Evolutionary conservation across 2,329 filamentous ascomycete genomes (phyloP).

Genomic region (Penicillium fuscoglaucum): DNA sequence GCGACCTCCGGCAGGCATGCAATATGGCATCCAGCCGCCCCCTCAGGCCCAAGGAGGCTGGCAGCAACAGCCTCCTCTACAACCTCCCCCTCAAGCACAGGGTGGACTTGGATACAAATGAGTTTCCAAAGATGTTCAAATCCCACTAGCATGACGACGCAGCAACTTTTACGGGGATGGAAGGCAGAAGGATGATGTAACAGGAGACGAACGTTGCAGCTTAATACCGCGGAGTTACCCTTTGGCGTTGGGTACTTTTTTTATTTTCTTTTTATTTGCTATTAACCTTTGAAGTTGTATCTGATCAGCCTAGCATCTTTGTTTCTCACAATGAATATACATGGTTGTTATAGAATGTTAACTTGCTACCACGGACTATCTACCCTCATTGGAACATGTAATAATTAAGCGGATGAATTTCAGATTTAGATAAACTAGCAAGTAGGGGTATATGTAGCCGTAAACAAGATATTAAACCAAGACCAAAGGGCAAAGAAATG

Average conservation of each 20-base stretch:
- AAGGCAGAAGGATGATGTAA: not conserved
- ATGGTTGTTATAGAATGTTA: not conserved
- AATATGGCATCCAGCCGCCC: slow-evolving; percentile 30
- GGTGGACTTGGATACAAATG: slow-evolving; percentile 15
- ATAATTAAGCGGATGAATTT: not conserved
- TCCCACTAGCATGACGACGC: not conserved
- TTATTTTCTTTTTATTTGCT: not conserved
- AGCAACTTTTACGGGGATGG: not conserved
- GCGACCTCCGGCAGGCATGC: slow-evolving; percentile 32
- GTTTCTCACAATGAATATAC: not conserved
- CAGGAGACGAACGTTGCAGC: not conserved
- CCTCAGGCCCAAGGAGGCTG: slow-evolving; percentile 23
- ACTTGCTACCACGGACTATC: not conserved
- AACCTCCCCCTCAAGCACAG: slow-evolving; percentile 22
- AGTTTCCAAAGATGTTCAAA: not conserved
- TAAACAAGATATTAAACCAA: not conserved
- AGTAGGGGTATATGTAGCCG: slow-evolving; percentile 3
- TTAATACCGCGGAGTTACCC: not conserved
- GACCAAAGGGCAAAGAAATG: not conserved
- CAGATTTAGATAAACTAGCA: not conserved
- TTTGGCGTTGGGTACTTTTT: slow-evolving; percentile 2
- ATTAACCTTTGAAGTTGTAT: not conserved
- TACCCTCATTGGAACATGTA: not conserved
- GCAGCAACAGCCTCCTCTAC: slow-evolving; percentile 15
- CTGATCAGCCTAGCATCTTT: not conserved